These are phyloP conservation scores for Petunia secreta DNA, from an alignment of 257 asterid species.

Conservation along the genomic window DNA sequence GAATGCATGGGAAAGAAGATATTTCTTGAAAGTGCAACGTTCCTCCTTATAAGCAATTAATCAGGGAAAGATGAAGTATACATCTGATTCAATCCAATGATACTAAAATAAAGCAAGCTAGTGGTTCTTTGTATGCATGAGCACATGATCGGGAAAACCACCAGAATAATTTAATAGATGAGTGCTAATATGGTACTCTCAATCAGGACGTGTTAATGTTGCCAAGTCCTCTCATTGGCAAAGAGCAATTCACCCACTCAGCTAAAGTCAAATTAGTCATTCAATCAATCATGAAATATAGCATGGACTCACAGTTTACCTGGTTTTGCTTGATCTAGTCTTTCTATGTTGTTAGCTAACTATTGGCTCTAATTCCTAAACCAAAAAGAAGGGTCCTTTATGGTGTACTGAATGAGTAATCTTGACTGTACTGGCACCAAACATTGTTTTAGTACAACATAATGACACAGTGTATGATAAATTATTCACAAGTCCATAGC, in stretches of 20 bases:
- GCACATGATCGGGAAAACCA: not conserved
- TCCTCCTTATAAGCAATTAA: not conserved
- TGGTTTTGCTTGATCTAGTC: constrained; percentile 11
- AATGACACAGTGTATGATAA: not conserved
- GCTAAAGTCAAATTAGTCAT: not conserved
- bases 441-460: not conserved
- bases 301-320: not conserved
- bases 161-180: too few species aligned
- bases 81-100: constrained; percentile 5
- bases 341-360: not conserved
- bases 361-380: not conserved
- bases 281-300: not conserved
- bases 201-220: not conserved
- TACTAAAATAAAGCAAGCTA: not conserved
- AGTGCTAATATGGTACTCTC: not conserved
- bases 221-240: not conserved
- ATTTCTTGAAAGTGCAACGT: not conserved
- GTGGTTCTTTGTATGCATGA: constrained; percentile 8
- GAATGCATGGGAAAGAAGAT: not conserved
- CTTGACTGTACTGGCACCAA: not conserved
- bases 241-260: constrained; percentile 9
- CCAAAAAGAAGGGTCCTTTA: constrained; percentile 13
- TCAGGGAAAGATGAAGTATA: not conserved
- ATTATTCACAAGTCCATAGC: not conserved
- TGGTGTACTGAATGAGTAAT: not conserved